Conservation (phyloP, 306 rosid genomes). For the Mimosa pudica region DNA sequence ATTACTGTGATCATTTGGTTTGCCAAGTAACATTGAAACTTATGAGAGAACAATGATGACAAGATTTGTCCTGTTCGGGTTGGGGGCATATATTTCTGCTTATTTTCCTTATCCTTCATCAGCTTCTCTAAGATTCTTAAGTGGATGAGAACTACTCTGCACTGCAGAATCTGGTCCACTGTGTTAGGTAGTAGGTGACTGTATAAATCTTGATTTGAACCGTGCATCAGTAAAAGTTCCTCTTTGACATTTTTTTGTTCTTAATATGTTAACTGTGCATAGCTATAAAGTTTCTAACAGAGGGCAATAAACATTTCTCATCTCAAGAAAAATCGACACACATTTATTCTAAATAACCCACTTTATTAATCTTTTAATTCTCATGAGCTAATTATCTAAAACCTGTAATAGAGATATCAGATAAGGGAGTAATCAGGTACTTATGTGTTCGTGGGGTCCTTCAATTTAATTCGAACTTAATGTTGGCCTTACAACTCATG, state of each 20-base stretch:
- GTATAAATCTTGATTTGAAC: not conserved
- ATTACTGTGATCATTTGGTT: not conserved
- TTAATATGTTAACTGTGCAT: no score
- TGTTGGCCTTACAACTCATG: not conserved
- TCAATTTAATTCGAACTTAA: not conserved
- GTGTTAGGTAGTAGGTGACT: slow-evolving; percentile 39
- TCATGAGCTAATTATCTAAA: no score
- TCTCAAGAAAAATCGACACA: no score
- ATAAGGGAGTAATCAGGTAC: no score
- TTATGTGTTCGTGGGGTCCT: not conserved
- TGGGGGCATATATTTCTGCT: not conserved
- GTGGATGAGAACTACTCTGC: slow-evolving; percentile 6
- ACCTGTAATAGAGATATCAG: no score
- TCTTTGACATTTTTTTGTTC: not conserved
- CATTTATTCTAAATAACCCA: no score
- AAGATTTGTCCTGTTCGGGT: not conserved
- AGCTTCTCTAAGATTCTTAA: not conserved
- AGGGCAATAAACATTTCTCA: no score
- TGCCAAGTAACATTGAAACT: not conserved
- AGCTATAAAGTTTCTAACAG: no score
- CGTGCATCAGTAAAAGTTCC: not conserved
- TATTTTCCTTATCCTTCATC: not conserved
- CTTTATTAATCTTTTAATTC: no score
- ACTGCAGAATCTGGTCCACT: slow-evolving; percentile 35
- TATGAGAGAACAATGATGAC: not conserved